Percentiles rank a stretch among this genome's conserved stretches.
phyloP scores from a whole-genome alignment of 106 monocot species.

The Iris macrosiphon region DNA sequence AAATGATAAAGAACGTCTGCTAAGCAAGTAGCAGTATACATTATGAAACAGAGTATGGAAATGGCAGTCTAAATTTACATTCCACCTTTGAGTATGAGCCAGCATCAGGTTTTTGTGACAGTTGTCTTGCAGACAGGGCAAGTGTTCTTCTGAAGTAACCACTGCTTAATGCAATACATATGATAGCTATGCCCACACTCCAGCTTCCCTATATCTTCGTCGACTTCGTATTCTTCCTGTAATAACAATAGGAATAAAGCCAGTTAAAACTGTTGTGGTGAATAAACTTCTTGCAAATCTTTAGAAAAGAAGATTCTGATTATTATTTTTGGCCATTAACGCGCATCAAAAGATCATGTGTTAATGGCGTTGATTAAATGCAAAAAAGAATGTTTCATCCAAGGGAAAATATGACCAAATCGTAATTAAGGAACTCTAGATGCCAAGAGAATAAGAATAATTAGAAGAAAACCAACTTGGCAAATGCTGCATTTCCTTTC shows the following conservation, averaged over 20 bases:
- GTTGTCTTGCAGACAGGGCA: slow-evolving; percentile 94
- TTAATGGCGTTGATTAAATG: too few relatives aligned
- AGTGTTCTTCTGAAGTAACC: slow-evolving; percentile 85
- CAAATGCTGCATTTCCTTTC: slow-evolving; percentile 91
- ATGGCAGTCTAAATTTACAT: background rate
- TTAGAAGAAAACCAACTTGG: slow-evolving; percentile 39
- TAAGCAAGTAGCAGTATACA: slow-evolving; percentile 9
- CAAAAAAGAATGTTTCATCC: too few relatives aligned
- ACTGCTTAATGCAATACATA: slow-evolving; percentile 76
- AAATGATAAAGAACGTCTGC: too few relatives aligned
- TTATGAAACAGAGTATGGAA: background rate
- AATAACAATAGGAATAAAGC: background rate
- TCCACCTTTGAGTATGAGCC: background rate
- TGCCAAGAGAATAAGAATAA: background rate
- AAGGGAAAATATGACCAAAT: too few relatives aligned
- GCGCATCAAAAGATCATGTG: too few relatives aligned
- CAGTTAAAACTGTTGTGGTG: background rate
- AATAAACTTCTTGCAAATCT: too few relatives aligned
- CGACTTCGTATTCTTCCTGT: slow-evolving; percentile 87
- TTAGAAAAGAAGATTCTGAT: too few relatives aligned
- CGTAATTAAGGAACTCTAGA: too few relatives aligned
- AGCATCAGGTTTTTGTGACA: slow-evolving; percentile 31
- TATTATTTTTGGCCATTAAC: too few relatives aligned
- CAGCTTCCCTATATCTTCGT: slow-evolving; percentile 76
- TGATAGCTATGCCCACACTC: slow-evolving; percentile 85